Evolutionary conservation across 2,329 filamentous ascomycete genomes (phyloP).

Genomic region (Colletotrichum echinochloae): DNA sequence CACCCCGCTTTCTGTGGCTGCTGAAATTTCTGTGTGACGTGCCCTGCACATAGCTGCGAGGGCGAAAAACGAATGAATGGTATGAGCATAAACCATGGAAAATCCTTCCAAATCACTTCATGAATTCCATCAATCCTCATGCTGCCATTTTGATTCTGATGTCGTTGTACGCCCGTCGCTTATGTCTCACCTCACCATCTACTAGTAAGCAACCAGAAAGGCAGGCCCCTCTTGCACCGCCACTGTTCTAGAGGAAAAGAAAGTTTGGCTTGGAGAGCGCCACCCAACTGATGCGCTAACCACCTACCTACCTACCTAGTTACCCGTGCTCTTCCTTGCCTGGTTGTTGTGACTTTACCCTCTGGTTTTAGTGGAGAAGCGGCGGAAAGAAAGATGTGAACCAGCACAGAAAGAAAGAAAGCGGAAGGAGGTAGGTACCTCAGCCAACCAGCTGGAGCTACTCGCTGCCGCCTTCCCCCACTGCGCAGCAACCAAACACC

Average conservation of each 20-base stretch:
- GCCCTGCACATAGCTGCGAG: not conserved
- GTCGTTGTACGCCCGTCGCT: not conserved
- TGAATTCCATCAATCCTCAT: not conserved
- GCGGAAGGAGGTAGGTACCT: slow-evolving; percentile 31
- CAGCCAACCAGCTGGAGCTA: slow-evolving; percentile 35
- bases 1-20: slow-evolving; percentile 25
- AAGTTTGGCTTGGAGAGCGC: slow-evolving; percentile 9
- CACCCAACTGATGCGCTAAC: slow-evolving; percentile 18
- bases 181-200: slow-evolving; percentile 8
- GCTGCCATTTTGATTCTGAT: slow-evolving; percentile 1
- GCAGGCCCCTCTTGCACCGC: slow-evolving; percentile 22
- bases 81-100: not conserved
- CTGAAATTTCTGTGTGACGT: slow-evolving; percentile 6
- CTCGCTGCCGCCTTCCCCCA: slow-evolving; percentile 29
- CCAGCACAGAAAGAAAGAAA: slow-evolving; percentile 13
- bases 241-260: slow-evolving; percentile 9
- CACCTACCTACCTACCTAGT: too few relatives aligned
- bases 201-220: not conserved
- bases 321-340: not conserved
- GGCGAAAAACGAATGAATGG: too few relatives aligned
- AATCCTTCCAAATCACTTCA: not conserved
- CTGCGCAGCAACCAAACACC: slow-evolving; percentile 38
- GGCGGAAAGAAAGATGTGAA: slow-evolving; percentile 7
- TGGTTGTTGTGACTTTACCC: slow-evolving; percentile 13
- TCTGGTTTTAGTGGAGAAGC: slow-evolving; percentile 19